Evolutionary conservation across 2,329 filamentous ascomycete species (phyloP).

Genomic region (Botrytis porri): DNA sequence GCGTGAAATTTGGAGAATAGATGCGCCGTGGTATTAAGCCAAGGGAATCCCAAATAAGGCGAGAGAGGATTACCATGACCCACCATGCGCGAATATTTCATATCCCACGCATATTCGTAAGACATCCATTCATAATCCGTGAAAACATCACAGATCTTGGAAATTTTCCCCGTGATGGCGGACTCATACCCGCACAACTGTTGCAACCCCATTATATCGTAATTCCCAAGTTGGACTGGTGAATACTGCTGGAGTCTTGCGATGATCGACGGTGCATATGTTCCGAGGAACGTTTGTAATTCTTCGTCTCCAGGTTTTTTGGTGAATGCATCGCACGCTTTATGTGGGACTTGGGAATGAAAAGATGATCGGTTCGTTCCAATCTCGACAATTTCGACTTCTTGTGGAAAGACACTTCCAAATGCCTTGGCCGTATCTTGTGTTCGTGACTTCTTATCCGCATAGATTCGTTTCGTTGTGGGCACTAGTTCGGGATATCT

Average conservation of each 20-base stretch:
- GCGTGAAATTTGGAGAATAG: conserved; percentile 42
- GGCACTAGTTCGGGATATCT: conserved; percentile 34
- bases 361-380: conserved; percentile 54
- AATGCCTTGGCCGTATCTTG: conserved; percentile 36
- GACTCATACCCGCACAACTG: conserved; percentile 48
- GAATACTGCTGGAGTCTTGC: conserved; percentile 52
- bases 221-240: conserved; percentile 60
- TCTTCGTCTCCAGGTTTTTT: conserved; percentile 34
- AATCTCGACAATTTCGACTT: conserved; percentile 33
- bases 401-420: conserved; percentile 32
- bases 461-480: conserved; percentile 35
- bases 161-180: conserved; percentile 58
- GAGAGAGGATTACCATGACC: conserved; percentile 60
- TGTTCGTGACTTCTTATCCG: conserved; percentile 35
- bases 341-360: conserved; percentile 42
- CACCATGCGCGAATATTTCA: conserved; percentile 63
- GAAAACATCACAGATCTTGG: conserved; percentile 61
- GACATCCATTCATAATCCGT: conserved; percentile 61
- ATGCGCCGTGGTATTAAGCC: conserved; percentile 52
- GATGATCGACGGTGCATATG: conserved; percentile 60
- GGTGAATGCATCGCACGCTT: conserved; percentile 57
- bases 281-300: conserved; percentile 44
- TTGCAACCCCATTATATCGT: conserved; percentile 64
- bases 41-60: conserved; percentile 60
- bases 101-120: conserved; percentile 63